Evolutionary conservation across 2,329 filamentous ascomycete species (phyloP).

Genomic region (Neonectria magnoliae): DNA sequence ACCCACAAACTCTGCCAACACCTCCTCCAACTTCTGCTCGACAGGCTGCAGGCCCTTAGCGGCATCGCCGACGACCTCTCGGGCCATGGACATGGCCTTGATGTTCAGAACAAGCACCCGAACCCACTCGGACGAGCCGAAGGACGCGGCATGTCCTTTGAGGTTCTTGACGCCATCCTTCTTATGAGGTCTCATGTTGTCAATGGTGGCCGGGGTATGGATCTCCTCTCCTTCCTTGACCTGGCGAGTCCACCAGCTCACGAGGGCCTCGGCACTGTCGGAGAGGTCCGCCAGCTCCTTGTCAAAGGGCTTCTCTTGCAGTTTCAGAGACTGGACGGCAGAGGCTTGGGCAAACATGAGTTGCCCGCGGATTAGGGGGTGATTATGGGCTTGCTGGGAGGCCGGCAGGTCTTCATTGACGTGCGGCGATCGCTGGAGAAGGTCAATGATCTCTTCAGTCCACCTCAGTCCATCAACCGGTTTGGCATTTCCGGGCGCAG

Average conservation of each 20-base stretch:
- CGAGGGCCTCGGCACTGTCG: constrained; percentile 44
- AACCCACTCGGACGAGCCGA: constrained; percentile 44
- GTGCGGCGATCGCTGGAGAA: constrained; percentile 59
- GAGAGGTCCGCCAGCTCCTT: constrained; percentile 38
- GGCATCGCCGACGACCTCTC: constrained; percentile 50
- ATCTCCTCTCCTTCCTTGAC: constrained; percentile 31
- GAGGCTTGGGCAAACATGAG: constrained; percentile 44
- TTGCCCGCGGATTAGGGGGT: constrained; percentile 45
- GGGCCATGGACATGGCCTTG: constrained; percentile 57
- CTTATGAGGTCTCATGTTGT: background rate
- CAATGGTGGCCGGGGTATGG: constrained; percentile 33
- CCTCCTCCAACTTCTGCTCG: constrained; percentile 48
- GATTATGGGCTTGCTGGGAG: constrained; percentile 38
- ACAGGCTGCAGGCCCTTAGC: constrained; percentile 50
- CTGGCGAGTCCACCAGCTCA: constrained; percentile 40
- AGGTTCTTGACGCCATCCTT: background rate
- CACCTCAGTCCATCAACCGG: constrained; percentile 57
- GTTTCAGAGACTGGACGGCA: constrained; percentile 39
- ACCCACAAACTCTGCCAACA: constrained; percentile 48
- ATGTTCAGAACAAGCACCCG: constrained; percentile 45
- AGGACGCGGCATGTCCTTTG: constrained; percentile 1
- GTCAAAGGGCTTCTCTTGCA: constrained; percentile 37
- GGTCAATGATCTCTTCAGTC: constrained; percentile 59
- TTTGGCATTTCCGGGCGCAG: constrained; percentile 46
- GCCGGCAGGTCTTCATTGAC: constrained; percentile 24